Conservation (phyloP, 2,329 filamentous ascomycete genomes). For the Nannizziopsis arthrosporioides region DNA sequence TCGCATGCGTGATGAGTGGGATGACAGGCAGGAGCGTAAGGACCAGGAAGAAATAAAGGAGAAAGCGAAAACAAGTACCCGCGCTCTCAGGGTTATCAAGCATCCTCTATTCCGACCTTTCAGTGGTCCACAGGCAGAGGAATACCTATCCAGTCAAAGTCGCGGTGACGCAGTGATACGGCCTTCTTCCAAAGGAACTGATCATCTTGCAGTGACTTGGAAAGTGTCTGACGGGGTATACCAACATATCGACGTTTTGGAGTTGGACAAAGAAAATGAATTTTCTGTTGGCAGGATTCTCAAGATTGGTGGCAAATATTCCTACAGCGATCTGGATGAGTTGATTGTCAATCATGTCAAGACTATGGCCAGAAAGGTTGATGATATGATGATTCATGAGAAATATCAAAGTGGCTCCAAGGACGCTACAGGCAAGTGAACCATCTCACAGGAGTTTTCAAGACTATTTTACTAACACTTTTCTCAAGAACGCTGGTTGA, state of each 20-base stretch:
- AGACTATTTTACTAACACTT: background rate
- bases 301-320: conserved; percentile 76
- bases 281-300: conserved; percentile 82
- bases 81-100: conserved; percentile 90
- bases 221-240: conserved; percentile 95
- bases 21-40: conserved; percentile 64
- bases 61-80: conserved; percentile 73
- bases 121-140: conserved; percentile 83
- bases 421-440: conserved; percentile 65
- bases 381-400: conserved; percentile 88
- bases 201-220: conserved; percentile 94
- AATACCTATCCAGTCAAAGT: conserved; percentile 76
- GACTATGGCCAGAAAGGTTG: conserved; percentile 94
- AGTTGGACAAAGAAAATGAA: conserved; percentile 93
- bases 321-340: conserved; percentile 91
- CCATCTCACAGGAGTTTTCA: background rate
- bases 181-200: conserved; percentile 85
- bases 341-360: conserved; percentile 95
- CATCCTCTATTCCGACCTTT: conserved; percentile 92
- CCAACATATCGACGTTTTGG: conserved; percentile 93
- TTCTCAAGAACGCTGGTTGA: conserved; percentile 74
- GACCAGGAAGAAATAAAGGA: conserved; percentile 76
- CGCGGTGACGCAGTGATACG: conserved; percentile 88
- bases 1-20: conserved; percentile 72
- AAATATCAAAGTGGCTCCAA: conserved; percentile 79